Conservation (phyloP, 225 moss, liverwort and hornwort genomes). For the Physcomitrium patens region DNA sequence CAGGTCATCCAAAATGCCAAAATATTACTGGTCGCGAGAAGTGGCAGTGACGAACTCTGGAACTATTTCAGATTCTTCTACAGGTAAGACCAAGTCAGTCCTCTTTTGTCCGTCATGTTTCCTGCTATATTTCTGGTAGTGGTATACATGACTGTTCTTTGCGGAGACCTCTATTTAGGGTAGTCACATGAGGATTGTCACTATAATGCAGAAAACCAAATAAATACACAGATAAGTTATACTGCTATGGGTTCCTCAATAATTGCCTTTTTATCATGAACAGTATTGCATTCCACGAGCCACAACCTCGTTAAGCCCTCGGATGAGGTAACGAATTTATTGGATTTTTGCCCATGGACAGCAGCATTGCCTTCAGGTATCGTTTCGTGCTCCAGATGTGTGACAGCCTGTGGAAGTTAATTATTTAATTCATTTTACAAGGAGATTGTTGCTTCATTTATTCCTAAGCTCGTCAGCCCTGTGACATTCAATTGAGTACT, state of each 20-base stretch:
- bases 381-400: not conserved
- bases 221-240: not conserved
- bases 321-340: slow-evolving; percentile 40
- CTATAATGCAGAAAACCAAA: not conserved
- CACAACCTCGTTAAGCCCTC: slow-evolving; percentile 7
- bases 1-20: slow-evolving; percentile 29
- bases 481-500: not conserved
- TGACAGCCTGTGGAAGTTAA: not conserved
- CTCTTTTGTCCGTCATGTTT: not conserved
- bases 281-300: slow-evolving; percentile 31
- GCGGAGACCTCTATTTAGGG: slow-evolving; percentile 3
- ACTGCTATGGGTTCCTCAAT: slow-evolving; percentile 13
- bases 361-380: slow-evolving; percentile 44
- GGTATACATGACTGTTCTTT: not conserved
- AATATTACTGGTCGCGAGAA: slow-evolving; percentile 58
- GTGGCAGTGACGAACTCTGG: slow-evolving; percentile 29
- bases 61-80: slow-evolving; percentile 15
- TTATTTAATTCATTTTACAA: not conserved
- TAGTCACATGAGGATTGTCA: not conserved
- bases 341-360: slow-evolving; percentile 56
- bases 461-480: not conserved
- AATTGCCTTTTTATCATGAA: slow-evolving; percentile 20
- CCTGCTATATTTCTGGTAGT: slow-evolving; percentile 12
- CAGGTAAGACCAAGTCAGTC: slow-evolving; percentile 25
- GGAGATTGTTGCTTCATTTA: not conserved